phyloP scores from a whole-genome alignment of 345 rosid species.

The Camelina neglecta region DNA sequence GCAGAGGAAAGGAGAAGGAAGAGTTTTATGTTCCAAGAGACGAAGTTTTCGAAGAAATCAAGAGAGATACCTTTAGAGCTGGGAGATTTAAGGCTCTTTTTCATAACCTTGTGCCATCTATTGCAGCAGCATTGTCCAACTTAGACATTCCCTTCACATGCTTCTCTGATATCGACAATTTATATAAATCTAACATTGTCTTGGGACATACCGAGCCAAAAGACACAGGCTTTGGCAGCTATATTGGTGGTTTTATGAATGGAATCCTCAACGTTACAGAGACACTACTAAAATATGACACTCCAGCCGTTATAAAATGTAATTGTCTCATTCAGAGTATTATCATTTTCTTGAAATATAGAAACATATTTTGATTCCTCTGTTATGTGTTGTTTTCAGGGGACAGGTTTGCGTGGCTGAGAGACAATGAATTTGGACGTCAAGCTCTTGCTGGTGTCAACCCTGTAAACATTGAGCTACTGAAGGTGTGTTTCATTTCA shows the following conservation, averaged over 20 bases:
- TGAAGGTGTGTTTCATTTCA: constrained; percentile 53
- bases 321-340: neutral
- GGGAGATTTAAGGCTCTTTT: constrained; percentile 89
- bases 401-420: constrained; percentile 92
- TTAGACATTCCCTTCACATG: constrained; percentile 83
- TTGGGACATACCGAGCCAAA: constrained; percentile 50
- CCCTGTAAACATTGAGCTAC: constrained; percentile 78
- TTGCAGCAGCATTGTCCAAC: constrained; percentile 74
- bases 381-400: constrained; percentile 49
- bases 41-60: constrained; percentile 94
- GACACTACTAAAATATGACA: constrained; percentile 71
- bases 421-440: constrained; percentile 93
- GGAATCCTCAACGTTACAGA: constrained; percentile 59
- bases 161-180: constrained; percentile 88
- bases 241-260: constrained; percentile 49
- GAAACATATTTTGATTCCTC: neutral
- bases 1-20: constrained; percentile 79
- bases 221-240: constrained; percentile 35
- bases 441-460: constrained; percentile 93
- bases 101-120: constrained; percentile 88
- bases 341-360: constrained; percentile 4
- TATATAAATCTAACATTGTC: constrained; percentile 66
- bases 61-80: constrained; percentile 76
- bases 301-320: constrained; percentile 82
- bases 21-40: constrained; percentile 93